phyloP scores from a whole-genome alignment of 371 early-diverging fungal species.

The Mucor velutinosus region DNA sequence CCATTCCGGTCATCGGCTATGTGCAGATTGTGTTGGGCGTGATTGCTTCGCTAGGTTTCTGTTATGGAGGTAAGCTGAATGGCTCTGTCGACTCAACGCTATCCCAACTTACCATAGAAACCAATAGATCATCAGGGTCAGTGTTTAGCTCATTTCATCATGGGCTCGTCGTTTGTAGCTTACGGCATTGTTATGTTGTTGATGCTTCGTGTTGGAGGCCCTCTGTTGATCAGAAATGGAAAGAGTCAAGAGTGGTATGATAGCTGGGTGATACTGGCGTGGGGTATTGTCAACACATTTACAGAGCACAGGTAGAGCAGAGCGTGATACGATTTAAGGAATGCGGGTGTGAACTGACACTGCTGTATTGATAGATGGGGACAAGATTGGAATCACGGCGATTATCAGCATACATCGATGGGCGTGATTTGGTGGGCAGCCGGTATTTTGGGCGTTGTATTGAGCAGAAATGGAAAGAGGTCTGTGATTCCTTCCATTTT shows the following conservation, averaged over 20 bases:
- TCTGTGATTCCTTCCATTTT: constrained; percentile 63
- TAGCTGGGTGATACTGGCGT: constrained; percentile 64
- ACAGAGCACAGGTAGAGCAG: constrained; percentile 64
- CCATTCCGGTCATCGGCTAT: constrained; percentile 60
- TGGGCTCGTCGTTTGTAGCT: constrained; percentile 72
- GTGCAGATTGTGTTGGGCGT: constrained; percentile 68
- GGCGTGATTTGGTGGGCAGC: constrained; percentile 75
- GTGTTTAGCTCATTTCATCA: constrained; percentile 72
- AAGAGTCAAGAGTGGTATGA: constrained; percentile 74
- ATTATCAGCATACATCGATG: constrained; percentile 70
- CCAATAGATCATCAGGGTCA: constrained; percentile 57
- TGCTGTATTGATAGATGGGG: constrained; percentile 46
- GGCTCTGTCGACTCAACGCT: background rate
- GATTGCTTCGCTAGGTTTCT: constrained; percentile 65
- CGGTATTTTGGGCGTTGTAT: constrained; percentile 58
- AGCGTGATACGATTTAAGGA: background rate
- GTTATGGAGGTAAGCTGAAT: constrained; percentile 52
- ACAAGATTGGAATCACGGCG: constrained; percentile 64
- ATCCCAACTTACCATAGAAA: background rate
- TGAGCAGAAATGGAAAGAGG: constrained; percentile 58
- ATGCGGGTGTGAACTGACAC: background rate
- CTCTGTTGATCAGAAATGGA: constrained; percentile 57
- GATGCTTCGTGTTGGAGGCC: constrained; percentile 58
- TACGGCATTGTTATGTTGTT: constrained; percentile 65
- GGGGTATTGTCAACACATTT: constrained; percentile 74